Conservation (phyloP, 176 grass and related monocot genomes). For the sorghum (Sorghum bicolor) region Sorghum_bicolor_NCBIv3 NC_012872.2:1544001-1544500, state of each 20-base stretch:
- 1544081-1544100: not conserved
- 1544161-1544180: not conserved
- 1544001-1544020: too few species aligned
- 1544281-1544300: not conserved
- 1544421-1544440: slow-evolving; percentile 22
- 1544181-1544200: not conserved
- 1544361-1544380: slow-evolving; percentile 31
- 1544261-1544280: slow-evolving; percentile 2
- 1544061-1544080: not conserved
- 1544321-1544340: slow-evolving; percentile 18
- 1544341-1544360: not conserved
- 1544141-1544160: not conserved
- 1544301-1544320: slow-evolving; percentile 17
- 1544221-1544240: slow-evolving; percentile 6
- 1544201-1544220: not conserved
- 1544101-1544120: not conserved
- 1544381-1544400: slow-evolving; percentile 10
- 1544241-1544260: not conserved
- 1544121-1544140: not conserved
- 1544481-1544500: not conserved
- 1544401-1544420: slow-evolving; percentile 46
- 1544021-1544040: not conserved
- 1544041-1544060: not conserved
- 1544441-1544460: slow-evolving; percentile 18
- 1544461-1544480: slow-evolving; percentile 43